Evolutionary conservation across 2,329 filamentous ascomycete species (phyloP), one percentile per base, ranked within the genome.

Genomic region (Alternaria consortialis): DNA sequence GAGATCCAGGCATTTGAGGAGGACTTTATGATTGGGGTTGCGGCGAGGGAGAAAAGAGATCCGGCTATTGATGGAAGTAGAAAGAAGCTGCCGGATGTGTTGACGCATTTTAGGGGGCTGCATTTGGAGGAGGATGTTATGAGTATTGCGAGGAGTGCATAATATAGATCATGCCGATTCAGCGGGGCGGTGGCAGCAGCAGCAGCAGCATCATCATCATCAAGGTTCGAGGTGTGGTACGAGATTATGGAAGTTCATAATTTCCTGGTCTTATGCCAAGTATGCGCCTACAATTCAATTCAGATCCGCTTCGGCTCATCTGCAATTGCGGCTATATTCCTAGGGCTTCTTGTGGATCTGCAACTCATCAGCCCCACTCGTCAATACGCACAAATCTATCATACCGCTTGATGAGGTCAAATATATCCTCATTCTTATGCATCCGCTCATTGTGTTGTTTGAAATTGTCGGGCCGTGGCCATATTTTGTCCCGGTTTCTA

Each of bases 1-100:
- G 85, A 87, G 70, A 81, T 89, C 17, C 82, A 86, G 57, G 83
- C 85, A 0, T 88, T 86, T 70, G 86, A 87, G 63, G 79, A 84
- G 60, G 80, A 86, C 56, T 89, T 85, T 68, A 84, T 90, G 75
- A 79, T 90, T 66, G 84, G 85, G 0, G 85, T 85, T 32, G 86
- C 86, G 6, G 83, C 69, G 11, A 77, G 73, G 61, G 72, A 72
- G n/a, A 60, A 67, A 46, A 56, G 53, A 7, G 47, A 58, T 50
- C 5, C 36, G 9, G 48, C 9, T 2, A 43, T 53, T 15, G 42
- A 58, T 46, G 57, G 62, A 5, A 82, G 60, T 9, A 67, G 66
- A 20, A 70, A 67, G 1, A 63, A 65, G 9, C 59, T 82, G 51
- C 79, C 77, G 3, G 69, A 72, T 17, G 64, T 78, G 0, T 80